Percentiles rank a stretch among this genome's conserved stretches.
phyloP scores from a whole-genome alignment of 306 rosid genomes.

The Elaeagnus macrophylla region DNA sequence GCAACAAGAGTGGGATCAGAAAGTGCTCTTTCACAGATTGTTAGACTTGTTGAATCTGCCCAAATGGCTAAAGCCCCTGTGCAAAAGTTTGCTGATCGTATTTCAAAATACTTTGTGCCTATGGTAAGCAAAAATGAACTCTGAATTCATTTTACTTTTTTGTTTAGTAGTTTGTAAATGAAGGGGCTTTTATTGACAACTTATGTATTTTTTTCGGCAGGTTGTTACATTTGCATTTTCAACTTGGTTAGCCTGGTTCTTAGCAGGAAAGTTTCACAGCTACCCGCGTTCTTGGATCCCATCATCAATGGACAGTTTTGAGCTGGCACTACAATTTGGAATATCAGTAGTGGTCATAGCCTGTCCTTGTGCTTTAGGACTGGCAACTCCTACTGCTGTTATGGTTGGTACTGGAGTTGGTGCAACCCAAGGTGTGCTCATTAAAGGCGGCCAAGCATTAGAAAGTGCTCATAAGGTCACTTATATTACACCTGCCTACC shows the following conservation, averaged over 20 bases:
- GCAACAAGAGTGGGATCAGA: conserved; percentile 84
- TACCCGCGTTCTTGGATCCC: conserved; percentile 79
- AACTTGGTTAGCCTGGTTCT: conserved; percentile 71
- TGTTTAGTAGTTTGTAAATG: background rate
- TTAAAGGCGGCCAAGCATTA: conserved; percentile 85
- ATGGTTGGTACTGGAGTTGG: conserved; percentile 96
- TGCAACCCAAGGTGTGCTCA: conserved; percentile 78
- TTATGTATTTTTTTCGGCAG: conserved; percentile 20
- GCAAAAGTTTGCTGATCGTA: conserved; percentile 67
- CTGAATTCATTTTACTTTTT: background rate
- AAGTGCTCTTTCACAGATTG: conserved; percentile 74
- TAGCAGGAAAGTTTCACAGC: conserved; percentile 50
- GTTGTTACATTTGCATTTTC: conserved; percentile 55
- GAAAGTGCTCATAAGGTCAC: conserved; percentile 76
- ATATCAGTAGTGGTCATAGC: conserved; percentile 93
- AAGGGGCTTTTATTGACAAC: background rate
- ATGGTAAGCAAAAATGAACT: conserved; percentile 25
- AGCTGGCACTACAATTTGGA: conserved; percentile 86
- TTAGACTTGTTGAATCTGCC: conserved; percentile 78
- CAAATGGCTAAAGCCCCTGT: conserved; percentile 95
- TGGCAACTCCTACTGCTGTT: conserved; percentile 86
- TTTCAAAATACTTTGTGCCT: conserved; percentile 81
- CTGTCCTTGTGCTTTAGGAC: conserved; percentile 91
- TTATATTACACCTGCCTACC: too few species aligned
- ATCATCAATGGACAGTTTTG: conserved; percentile 56